Base-by-base conservation (phyloP, 1,284 basidiomycete species). In the Tilletia caries region DNA sequence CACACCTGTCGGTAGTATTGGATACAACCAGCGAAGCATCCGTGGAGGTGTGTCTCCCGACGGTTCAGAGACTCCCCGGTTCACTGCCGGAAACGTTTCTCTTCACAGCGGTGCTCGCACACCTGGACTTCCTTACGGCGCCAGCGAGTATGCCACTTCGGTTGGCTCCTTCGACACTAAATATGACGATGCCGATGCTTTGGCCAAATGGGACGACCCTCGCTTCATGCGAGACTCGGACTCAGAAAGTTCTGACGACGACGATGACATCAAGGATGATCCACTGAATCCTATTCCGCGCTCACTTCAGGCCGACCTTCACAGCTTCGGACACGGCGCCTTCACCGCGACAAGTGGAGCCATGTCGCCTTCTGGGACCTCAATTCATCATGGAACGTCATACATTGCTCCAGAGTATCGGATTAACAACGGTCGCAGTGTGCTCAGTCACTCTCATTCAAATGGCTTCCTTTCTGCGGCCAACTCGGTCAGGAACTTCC, bases 161-260 rank as follows among this genome's bases (percentile, higher is more conserved):
- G 58, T 62, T 8, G 29, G 27, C 58, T 62, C 58, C 29, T 62
- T 62, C 32, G 58, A 62, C 58, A 62, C 29, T 18, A 62, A 62
- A 29, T 62, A 62, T 34, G 58, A 62, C 1, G 58, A 62, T 5
- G 64, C 37, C 25, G 64, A 65, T 29, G 64, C 64, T 13, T 18
- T 65, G 34, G 64, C 64, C n/a, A 65, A 44, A n/a, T 65, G 64
- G 64, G 64, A 65, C 41, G 44, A 65, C 37, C 64, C 64, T 43
- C 41, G 44, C 29, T 62, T 62, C 58, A 62, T 62, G 58, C 58
- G 58, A 23, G 64, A 65, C 27, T 44, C 44, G 41, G 64, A 65
- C 44, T 44, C 37, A 23, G 64, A 65, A 13, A 37, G 15, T 27
- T 43, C 34, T 10, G 34, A 41, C 34, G 10, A 12, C 44, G 64